phyloP scores from a whole-genome alignment of 768 basidiomycete genomes.

The Sarcodon aspratus region DNA sequence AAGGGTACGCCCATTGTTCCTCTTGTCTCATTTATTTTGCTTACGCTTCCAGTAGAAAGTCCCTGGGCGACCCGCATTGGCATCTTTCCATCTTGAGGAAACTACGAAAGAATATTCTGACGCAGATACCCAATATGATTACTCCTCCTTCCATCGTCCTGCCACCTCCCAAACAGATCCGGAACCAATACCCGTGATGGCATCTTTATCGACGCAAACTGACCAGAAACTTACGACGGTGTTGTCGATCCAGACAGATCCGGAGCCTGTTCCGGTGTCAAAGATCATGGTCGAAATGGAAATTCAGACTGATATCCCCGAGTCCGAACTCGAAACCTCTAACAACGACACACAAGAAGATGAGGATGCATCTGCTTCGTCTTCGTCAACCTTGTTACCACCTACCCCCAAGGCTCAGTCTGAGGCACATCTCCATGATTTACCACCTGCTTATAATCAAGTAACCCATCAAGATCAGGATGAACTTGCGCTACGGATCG shows the following conservation, averaged over 20 bases:
- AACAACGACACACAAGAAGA: slow-evolving; percentile 22
- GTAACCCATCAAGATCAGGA: slow-evolving; percentile 28
- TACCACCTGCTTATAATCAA: slow-evolving; percentile 68
- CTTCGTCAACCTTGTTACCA: slow-evolving; percentile 62
- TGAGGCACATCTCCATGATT: slow-evolving; percentile 31
- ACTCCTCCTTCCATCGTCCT: slow-evolving; percentile 32
- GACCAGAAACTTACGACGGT: slow-evolving; percentile 20
- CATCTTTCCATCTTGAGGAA: slow-evolving; percentile 40
- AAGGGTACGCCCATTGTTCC: slow-evolving; percentile 29
- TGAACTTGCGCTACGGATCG: slow-evolving; percentile 37
- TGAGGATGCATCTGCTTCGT: slow-evolving; percentile 55
- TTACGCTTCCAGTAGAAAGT: slow-evolving; percentile 40
- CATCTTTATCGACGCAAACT: slow-evolving; percentile 47
- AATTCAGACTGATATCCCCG: slow-evolving; percentile 49
- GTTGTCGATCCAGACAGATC: slow-evolving; percentile 28
- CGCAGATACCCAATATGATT: slow-evolving; percentile 59
- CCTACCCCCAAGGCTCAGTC: slow-evolving; percentile 50
- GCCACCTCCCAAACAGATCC: slow-evolving; percentile 53
- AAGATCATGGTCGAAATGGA: slow-evolving; percentile 37
- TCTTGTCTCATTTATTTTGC: neutral
- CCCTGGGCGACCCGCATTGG: slow-evolving; percentile 40
- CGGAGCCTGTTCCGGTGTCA: slow-evolving; percentile 16
- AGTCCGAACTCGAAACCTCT: slow-evolving; percentile 22
- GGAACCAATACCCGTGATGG: slow-evolving; percentile 32
- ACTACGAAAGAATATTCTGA: slow-evolving; percentile 63